A percentile compares a stretch with the other conserved stretches of the same genome.
Evolutionary conservation across 2,329 filamentous ascomycete genomes (phyloP).

Genomic region (Fusarium multiceps): DNA sequence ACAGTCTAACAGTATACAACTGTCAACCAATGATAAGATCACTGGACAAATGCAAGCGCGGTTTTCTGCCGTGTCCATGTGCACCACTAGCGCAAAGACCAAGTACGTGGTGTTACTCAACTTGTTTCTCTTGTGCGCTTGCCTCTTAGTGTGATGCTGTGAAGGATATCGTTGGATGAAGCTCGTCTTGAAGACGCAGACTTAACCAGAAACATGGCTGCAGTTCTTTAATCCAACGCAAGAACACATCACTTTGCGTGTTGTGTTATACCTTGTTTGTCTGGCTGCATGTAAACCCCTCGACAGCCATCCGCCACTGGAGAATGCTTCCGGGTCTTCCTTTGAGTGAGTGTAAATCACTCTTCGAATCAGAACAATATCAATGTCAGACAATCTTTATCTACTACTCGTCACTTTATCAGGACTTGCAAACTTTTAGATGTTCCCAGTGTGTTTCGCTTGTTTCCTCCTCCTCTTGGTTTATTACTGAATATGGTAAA

Average conservation of each 20-base stretch:
- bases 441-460: neutral
- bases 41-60: neutral
- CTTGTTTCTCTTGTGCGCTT: neutral
- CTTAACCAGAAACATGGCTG: neutral
- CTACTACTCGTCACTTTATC: neutral
- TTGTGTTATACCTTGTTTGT: neutral
- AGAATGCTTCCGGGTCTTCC: neutral
- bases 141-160: neutral
- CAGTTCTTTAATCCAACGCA: neutral
- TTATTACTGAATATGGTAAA: neutral
- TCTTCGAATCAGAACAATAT: neutral
- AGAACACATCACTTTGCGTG: slow-evolving; percentile 4
- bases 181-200: neutral
- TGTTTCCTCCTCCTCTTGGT: neutral
- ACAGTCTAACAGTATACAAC: neutral
- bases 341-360: neutral
- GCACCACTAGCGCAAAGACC: neutral
- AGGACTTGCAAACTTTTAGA: neutral
- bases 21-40: neutral
- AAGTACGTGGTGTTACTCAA: slow-evolving; percentile 8
- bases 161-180: neutral
- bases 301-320: neutral
- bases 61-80: neutral
- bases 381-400: neutral
- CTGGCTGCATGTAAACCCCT: neutral